Percentiles rank a stretch among this genome's conserved stretches.
phyloP scores from a whole-genome alignment of 1,284 basidiomycete species.

The Malassezia globosa region DNA sequence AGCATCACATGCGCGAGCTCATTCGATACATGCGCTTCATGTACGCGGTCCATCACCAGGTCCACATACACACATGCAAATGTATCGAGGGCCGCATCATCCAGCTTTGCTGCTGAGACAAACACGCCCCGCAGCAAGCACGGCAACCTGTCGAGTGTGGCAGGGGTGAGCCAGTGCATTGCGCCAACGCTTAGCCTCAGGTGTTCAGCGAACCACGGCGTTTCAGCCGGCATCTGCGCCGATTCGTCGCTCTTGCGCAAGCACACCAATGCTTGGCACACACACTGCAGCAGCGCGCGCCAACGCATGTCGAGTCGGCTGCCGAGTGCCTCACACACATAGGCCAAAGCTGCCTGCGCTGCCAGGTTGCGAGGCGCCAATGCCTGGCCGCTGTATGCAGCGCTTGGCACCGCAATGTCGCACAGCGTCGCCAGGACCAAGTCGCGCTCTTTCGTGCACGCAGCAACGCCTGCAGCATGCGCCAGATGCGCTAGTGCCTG shows the following conservation, averaged over 20 bases:
- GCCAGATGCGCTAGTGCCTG: constrained; percentile 71
- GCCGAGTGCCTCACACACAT: constrained; percentile 68
- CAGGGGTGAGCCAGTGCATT: neutral
- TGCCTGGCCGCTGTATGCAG: constrained; percentile 41
- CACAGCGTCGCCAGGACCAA: constrained; percentile 65
- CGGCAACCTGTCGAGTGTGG: neutral
- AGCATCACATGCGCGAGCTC: constrained; percentile 68
- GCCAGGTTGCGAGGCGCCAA: constrained; percentile 79
- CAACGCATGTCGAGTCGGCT: constrained; percentile 74
- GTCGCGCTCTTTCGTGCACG: constrained; percentile 73
- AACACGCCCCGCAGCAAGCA: constrained; percentile 4
- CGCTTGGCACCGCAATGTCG: constrained; percentile 7
- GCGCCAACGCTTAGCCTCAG: neutral
- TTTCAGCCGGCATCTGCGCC: neutral
- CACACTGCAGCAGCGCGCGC: constrained; percentile 69
- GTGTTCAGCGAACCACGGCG: neutral
- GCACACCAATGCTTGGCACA: constrained; percentile 25
- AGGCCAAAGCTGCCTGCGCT: constrained; percentile 70
- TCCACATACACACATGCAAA: constrained; percentile 1
- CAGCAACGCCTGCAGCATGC: constrained; percentile 77
- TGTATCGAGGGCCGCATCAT: neutral
- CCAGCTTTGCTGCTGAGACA: neutral
- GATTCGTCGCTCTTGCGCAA: constrained; percentile 4
- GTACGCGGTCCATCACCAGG: constrained; percentile 25
- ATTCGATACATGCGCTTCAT: constrained; percentile 69